phyloP scores from a whole-genome alignment of 768 basidiomycete species.

The Rhizopogon vinicolor region DNA sequence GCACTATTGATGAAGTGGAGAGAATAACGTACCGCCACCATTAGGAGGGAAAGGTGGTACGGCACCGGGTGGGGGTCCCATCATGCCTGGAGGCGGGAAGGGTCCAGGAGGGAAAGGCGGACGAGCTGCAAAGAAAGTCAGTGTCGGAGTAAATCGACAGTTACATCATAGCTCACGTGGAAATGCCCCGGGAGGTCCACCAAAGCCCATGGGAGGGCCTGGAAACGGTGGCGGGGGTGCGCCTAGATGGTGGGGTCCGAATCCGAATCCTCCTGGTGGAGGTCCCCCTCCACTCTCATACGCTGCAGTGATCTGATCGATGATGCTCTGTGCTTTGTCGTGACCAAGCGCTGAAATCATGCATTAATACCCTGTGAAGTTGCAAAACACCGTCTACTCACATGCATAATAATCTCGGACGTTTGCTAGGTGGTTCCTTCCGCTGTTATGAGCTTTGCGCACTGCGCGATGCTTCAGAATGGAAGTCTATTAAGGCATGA shows the following conservation, averaged over 20 bases:
- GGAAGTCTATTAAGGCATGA: neutral
- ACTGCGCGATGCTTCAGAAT: constrained; percentile 43
- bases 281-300: constrained; percentile 86
- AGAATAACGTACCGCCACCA: constrained; percentile 33
- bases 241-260: constrained; percentile 76
- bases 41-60: constrained; percentile 75
- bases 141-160: constrained; percentile 2
- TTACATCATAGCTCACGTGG: constrained; percentile 9
- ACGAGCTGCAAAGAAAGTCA: constrained; percentile 36
- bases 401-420: constrained; percentile 97
- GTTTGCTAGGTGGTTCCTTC: constrained; percentile 94
- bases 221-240: constrained; percentile 48
- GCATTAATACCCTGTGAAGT: constrained; percentile 4
- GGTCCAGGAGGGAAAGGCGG: constrained; percentile 68
- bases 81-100: constrained; percentile 42
- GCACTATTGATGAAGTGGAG: neutral
- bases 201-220: constrained; percentile 51
- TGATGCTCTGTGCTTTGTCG: constrained; percentile 97
- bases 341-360: constrained; percentile 67
- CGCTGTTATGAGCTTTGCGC: constrained; percentile 97
- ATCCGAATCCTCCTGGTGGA: constrained; percentile 84
- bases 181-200: constrained; percentile 36
- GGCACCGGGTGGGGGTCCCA: constrained; percentile 48
- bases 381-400: constrained; percentile 29
- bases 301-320: constrained; percentile 94